Base-by-base conservation (phyloP, 2,329 filamentous ascomycete species). In the Xylaria sp. region DNA sequence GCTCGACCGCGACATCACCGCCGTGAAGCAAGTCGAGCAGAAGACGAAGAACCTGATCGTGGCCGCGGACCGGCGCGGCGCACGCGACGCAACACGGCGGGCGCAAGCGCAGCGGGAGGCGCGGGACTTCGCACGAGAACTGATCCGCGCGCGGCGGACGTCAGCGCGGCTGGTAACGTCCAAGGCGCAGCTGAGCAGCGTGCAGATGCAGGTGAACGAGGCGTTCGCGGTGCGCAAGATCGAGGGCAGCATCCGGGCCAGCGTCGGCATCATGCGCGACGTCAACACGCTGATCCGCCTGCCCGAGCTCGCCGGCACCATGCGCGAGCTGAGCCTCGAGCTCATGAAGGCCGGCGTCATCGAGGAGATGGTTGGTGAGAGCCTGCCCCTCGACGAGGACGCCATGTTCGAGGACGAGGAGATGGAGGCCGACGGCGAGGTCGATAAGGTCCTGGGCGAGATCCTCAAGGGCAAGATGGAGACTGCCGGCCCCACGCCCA, bases 121-220 rank as follows among this genome's bases (percentile, higher is more conserved):
- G 48, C 93, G 96, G 73, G 90, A 91, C 71, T 97, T 98, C 80
- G 96, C 96, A 27, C 88, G 90, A 73, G 95, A 98, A 81, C 87
- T 98, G 58, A 89, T 98, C 71, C 90, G 92, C 61, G 88, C 93
- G 68, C 92, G 96, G 72, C 93, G 91, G 78, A 90, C 94, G 71
- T 87, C 86, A 19, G 82, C 86, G 34, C 89, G 96, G 4, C 86
- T 98, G 47, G 86, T 91, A 19, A 98, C 95, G 0, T 92, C 91
- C 75, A 97, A 97, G 79, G 96, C 96, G 1, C 96, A 98, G 82
- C 88, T 99, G 56, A 90, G 91, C 78, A 95, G 92, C 73, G 95
- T 99, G 51, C 91, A 95, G 81, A 97, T 98, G 94, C 96, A 98
- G 82, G 95, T 99, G 77, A 93, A 94, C 77, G 95, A 98, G 83